Base-by-base conservation (phyloP, 441 rosid genomes). In the Mallotus repandus region DNA sequence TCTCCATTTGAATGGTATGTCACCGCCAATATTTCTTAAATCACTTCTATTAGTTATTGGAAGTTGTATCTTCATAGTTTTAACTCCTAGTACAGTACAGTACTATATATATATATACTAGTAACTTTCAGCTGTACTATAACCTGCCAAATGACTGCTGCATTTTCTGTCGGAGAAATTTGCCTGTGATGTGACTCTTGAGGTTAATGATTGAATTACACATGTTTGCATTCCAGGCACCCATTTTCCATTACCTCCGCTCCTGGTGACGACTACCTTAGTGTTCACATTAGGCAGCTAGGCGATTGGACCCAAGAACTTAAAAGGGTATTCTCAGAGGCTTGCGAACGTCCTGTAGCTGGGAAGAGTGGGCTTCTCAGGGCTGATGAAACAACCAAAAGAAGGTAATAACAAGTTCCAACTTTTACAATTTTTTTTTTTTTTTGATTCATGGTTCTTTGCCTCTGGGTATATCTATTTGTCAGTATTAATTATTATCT, bases 231-330 rank as follows among this genome's bases (percentile, higher is more conserved):
- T 52, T 62, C 38, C 89, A 95, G 99, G 99, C 99, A 95, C 85
- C 99, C 99, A 48, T 95, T 95, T 86, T 95, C 99, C 19, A 91
- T 95, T 66, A 95, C 99, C 41, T 92, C 99, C 19, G 92, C 97
- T 50, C 99, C 99, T 59, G 93, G 85, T 45, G 96, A 95, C 76
- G 91, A 89, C 74, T 92, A 81, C 84, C 91, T 95, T 12, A 95
- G 97, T 70, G 89, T 95, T 79, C 99, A 95, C 78, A 95, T 95
- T 64, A 85, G 98, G 16, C 97, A 92, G 80, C 85, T 87, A 2
- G 98, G 99, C 46, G 99, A 95, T 73, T 95, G 99, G 99, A 95
- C 99, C 8, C 91, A 89, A 80, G 96, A 90, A 59, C 94, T 95
- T 15, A 92, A 86, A 79, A 79, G 92, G 77, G 84, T 86, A 14